Conservation (phyloP, 768 basidiomycete species). For the Favolaschia claudopus region DNA sequence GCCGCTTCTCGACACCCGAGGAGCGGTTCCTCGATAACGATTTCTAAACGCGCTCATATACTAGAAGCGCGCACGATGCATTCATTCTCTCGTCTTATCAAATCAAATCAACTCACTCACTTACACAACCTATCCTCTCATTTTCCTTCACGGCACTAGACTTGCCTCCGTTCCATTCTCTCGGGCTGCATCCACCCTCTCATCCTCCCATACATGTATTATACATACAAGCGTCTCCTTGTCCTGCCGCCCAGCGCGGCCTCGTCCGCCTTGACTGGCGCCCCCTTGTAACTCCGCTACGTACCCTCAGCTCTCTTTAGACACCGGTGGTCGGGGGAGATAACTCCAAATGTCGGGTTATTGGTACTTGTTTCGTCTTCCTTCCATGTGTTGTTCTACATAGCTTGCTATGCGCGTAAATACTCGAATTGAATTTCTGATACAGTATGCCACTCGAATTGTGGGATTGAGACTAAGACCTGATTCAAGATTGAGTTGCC, state of each 20-base stretch:
- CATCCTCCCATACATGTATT: too few relatives aligned
- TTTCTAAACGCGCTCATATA: conserved; percentile 10
- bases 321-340: conserved; percentile 10
- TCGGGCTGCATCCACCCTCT: conserved; percentile 1
- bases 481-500: too few relatives aligned
- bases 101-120: conserved; percentile 13
- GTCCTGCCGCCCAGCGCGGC: conserved; percentile 23
- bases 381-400: neutral
- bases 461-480: too few relatives aligned
- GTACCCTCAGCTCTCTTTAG: conserved; percentile 8
- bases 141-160: conserved; percentile 24
- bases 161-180: conserved; percentile 15
- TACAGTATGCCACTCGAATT: too few relatives aligned
- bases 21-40: conserved; percentile 7
- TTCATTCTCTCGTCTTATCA: neutral
- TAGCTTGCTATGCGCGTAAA: too few relatives aligned
- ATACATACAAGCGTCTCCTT: too few relatives aligned
- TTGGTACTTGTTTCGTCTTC: neutral
- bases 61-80: neutral
- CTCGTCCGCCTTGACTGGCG: conserved; percentile 10
- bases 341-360: neutral
- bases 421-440: too few relatives aligned
- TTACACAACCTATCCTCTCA: conserved; percentile 9
- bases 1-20: conserved; percentile 7
- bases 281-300: neutral